Evolutionary conservation across 192 early-diverging fungal species (phyloP).

Genomic region (Dimargaris cristalligena): DNA sequence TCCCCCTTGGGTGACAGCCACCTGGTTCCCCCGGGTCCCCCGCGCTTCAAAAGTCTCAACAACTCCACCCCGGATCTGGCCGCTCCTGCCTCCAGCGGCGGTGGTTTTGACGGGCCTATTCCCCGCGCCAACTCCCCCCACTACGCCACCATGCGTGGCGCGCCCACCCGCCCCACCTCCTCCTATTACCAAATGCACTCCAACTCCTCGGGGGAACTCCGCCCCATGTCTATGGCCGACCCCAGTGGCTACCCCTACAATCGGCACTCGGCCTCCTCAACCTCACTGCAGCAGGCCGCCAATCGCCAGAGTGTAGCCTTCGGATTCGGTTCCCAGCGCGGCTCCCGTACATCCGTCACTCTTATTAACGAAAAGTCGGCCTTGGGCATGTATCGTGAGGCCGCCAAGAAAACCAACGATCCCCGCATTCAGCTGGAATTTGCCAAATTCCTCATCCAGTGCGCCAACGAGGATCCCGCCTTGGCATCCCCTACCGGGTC

Average conservation of each 20-base stretch:
- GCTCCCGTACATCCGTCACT: slow-evolving; percentile 25
- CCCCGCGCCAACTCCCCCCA: not conserved
- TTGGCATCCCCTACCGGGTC: slow-evolving; percentile 5
- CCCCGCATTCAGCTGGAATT: slow-evolving; percentile 53
- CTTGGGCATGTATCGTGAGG: slow-evolving; percentile 53
- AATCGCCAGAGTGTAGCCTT: not conserved
- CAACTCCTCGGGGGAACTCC: not conserved
- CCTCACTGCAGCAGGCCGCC: not conserved
- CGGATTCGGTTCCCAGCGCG: not conserved
- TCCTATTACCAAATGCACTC: slow-evolving; percentile 10
- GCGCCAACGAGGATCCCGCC: slow-evolving; percentile 32
- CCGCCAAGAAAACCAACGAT: slow-evolving; percentile 61
- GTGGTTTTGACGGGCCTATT: slow-evolving; percentile 1
- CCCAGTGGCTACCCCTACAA: not conserved
- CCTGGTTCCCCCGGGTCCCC: not conserved
- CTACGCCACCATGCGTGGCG: slow-evolving; percentile 4
- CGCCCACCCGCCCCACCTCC: not conserved
- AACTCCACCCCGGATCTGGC: slow-evolving; percentile 6
- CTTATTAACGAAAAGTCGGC: slow-evolving; percentile 25
- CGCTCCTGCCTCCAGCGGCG: not conserved
- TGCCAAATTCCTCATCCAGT: slow-evolving; percentile 57
- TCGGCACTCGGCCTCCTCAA: not conserved
- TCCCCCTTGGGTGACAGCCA: not conserved
- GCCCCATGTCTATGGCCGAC: not conserved
- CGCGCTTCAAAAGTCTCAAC: not conserved